These are phyloP conservation scores for Candida glucosophila DNA, from an alignment of 1,139 yeast genomes.

Conservation along the genomic window DNA sequence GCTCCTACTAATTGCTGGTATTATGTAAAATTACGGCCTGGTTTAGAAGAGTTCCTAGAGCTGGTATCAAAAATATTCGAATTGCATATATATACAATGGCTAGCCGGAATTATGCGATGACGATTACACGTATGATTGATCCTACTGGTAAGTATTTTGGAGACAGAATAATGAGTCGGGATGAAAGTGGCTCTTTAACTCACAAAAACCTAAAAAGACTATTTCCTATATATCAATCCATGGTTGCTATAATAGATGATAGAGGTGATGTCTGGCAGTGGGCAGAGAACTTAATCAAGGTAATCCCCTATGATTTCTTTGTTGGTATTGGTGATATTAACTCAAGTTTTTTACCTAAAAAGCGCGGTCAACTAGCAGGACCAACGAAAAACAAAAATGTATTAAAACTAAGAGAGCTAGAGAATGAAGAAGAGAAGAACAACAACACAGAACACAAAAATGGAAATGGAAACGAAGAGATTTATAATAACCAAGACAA, in stretches of 20 bases:
- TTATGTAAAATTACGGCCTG: conserved; percentile 89
- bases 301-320: conserved; percentile 95
- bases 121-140: conserved; percentile 88
- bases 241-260: conserved; percentile 97
- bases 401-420: conserved; percentile 10
- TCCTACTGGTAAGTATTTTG: conserved; percentile 79
- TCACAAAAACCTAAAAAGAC: conserved; percentile 77
- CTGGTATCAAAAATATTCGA: conserved; percentile 63
- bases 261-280: conserved; percentile 98
- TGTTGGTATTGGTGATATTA: conserved; percentile 96
- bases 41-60: conserved; percentile 62
- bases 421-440: conserved; percentile 10
- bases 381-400: conserved; percentile 50
- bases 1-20: conserved; percentile 68
- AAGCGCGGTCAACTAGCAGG: conserved; percentile 65
- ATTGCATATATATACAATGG: conserved; percentile 96
- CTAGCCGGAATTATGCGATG: conserved; percentile 90
- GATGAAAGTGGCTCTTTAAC: conserved; percentile 93
- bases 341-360: conserved; percentile 83
- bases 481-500: conserved; percentile 5
- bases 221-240: conserved; percentile 92
- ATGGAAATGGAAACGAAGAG: conserved; percentile 1
- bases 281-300: conserved; percentile 86
- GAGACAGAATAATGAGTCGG: conserved; percentile 83
- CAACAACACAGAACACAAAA: conserved; percentile 1